These are phyloP conservation scores for Trichophyton benhamiae DNA, from an alignment of 2,329 filamentous ascomycete genomes.

Conservation along the genomic window DNA sequence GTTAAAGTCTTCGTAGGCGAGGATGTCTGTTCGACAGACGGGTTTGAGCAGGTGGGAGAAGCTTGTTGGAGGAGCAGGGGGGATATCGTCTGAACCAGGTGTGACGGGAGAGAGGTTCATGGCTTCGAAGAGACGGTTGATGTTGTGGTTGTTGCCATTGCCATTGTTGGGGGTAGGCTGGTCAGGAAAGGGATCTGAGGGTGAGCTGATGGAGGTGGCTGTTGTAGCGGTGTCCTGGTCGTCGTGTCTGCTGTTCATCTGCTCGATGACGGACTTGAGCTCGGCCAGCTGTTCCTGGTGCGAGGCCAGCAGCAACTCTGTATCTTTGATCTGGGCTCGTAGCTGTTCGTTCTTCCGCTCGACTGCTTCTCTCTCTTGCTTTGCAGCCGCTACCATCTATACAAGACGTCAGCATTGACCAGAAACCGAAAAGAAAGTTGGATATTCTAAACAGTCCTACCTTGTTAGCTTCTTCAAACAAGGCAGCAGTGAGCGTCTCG, in stretches of 20 bases:
- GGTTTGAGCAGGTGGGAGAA: constrained; percentile 75
- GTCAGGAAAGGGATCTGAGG: constrained; percentile 48
- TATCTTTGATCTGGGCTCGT: constrained; percentile 71
- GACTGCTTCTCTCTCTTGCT: constrained; percentile 67
- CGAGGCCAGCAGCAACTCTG: constrained; percentile 69
- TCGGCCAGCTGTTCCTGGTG: constrained; percentile 89
- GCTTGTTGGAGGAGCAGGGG: constrained; percentile 53
- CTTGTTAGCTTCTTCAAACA: constrained; percentile 97
- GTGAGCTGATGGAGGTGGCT: constrained; percentile 65
- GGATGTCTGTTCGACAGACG: constrained; percentile 68
- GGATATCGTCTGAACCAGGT: constrained; percentile 40
- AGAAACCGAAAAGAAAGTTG: not conserved
- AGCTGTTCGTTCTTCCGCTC: constrained; percentile 82
- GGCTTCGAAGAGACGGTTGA: constrained; percentile 49
- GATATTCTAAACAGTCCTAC: constrained; percentile 25
- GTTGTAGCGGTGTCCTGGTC: constrained; percentile 59
- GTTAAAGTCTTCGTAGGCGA: constrained; percentile 73
- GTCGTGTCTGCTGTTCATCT: constrained; percentile 59
- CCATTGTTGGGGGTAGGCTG: constrained; percentile 39
- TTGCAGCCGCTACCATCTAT: constrained; percentile 81
- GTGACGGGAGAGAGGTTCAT: constrained; percentile 41
- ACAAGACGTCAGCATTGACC: constrained; percentile 11
- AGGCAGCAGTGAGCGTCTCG: constrained; percentile 73
- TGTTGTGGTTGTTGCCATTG: constrained; percentile 23
- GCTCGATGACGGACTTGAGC: constrained; percentile 84